Evolutionary conservation across 2,329 filamentous ascomycete genomes (phyloP).

Genomic region (Microcyclospora tardicrescens): DNA sequence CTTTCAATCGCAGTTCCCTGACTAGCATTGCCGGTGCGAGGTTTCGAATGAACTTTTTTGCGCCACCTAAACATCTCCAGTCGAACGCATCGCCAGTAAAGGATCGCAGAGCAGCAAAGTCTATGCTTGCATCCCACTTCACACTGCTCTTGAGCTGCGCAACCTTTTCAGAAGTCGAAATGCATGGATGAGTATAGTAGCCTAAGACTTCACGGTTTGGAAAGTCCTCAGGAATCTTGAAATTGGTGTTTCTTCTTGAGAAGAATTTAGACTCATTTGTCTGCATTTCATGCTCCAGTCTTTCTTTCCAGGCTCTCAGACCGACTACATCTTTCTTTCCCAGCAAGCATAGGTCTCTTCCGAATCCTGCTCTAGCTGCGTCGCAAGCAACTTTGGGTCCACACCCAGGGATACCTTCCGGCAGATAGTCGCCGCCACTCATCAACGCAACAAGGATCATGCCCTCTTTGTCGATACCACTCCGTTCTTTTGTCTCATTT

Average conservation of each 20-base stretch:
- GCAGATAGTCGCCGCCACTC: slow-evolving; percentile 89
- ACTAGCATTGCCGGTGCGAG: slow-evolving; percentile 65
- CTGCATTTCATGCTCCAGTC: slow-evolving; percentile 59
- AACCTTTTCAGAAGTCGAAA: slow-evolving; percentile 52
- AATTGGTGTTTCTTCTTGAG: slow-evolving; percentile 56
- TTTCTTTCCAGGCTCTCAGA: slow-evolving; percentile 57
- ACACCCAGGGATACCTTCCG: slow-evolving; percentile 75
- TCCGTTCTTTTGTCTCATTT: slow-evolving; percentile 39
- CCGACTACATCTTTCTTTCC: slow-evolving; percentile 45
- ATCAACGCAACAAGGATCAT: slow-evolving; percentile 92
- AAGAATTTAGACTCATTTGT: slow-evolving; percentile 80
- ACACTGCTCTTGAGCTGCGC: slow-evolving; percentile 41
- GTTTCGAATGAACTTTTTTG: slow-evolving; percentile 70
- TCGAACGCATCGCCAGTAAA: slow-evolving; percentile 74
- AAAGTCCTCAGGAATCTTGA: slow-evolving; percentile 68
- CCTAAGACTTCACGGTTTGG: slow-evolving; percentile 66
- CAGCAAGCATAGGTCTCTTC: slow-evolving; percentile 57
- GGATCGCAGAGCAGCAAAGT: slow-evolving; percentile 53
- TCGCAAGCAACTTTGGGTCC: slow-evolving; percentile 82
- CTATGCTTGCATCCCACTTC: slow-evolving; percentile 50
- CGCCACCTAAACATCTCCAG: slow-evolving; percentile 67
- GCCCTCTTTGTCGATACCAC: slow-evolving; percentile 63
- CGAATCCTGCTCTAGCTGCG: slow-evolving; percentile 79
- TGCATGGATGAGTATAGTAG: slow-evolving; percentile 78
- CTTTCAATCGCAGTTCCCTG: slow-evolving; percentile 38